Conservation (phyloP, 345 rosid species). For the Streptanthus diversifolius region DNA sequence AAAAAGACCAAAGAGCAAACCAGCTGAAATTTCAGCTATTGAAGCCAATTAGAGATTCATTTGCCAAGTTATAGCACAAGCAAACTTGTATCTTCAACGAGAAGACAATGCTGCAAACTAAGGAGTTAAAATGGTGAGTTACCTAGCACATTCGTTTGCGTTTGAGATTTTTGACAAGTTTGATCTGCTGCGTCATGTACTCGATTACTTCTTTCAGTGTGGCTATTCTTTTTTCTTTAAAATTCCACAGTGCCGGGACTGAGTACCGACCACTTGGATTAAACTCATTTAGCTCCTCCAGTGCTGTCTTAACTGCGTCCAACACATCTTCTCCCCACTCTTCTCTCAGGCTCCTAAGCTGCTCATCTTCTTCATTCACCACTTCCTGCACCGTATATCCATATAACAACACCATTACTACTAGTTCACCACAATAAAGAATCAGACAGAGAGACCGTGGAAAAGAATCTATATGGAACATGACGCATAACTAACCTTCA, state of each 20-base stretch:
- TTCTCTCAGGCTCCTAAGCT: constrained; percentile 44
- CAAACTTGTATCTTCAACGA: neutral
- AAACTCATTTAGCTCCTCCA: constrained; percentile 67
- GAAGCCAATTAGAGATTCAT: too few species aligned
- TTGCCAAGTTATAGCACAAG: too few species aligned
- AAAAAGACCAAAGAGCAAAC: neutral
- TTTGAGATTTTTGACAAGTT: constrained; percentile 26
- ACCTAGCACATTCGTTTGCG: constrained; percentile 43
- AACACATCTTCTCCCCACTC: constrained; percentile 64
- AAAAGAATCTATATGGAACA: neutral
- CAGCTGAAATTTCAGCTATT: too few species aligned
- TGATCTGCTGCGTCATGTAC: constrained; percentile 41
- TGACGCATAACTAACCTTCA: constrained; percentile 15
- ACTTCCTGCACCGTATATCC: constrained; percentile 50
- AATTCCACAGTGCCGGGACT: constrained; percentile 60
- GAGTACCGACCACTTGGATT: constrained; percentile 74
- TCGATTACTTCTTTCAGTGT: constrained; percentile 73
- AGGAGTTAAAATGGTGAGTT: neutral
- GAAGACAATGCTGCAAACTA: neutral
- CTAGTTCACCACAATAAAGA: neutral
- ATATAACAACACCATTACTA: neutral
- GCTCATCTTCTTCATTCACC: constrained; percentile 67
- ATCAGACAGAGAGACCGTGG: neutral
- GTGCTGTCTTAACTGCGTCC: constrained; percentile 54
- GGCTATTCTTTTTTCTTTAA: constrained; percentile 65